These are phyloP conservation scores for Odontarrhena argentea DNA, from an alignment of 345 rosid genomes.

Conservation along the genomic window DNA sequence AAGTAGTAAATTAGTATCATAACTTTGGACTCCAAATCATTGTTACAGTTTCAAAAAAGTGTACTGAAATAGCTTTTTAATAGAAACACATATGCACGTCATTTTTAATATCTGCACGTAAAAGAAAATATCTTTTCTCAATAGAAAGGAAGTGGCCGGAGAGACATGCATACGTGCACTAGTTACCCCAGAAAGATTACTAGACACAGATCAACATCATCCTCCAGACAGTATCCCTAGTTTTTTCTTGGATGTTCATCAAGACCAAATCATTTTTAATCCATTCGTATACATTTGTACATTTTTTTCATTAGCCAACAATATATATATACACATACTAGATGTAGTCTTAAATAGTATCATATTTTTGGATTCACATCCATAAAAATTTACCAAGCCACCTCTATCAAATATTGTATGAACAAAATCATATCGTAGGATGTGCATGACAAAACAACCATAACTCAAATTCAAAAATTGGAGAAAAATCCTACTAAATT, in stretches of 20 bases:
- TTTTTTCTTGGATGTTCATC: constrained; percentile 12
- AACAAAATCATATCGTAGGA: no score
- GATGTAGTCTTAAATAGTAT: no score
- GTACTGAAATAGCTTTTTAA: neutral
- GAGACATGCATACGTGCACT: constrained; percentile 15
- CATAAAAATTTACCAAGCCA: no score
- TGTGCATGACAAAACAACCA: no score
- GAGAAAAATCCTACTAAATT: no score
- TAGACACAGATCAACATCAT: constrained; percentile 33
- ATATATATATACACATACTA: neutral
- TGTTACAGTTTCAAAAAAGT: neutral
- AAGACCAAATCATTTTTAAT: neutral
- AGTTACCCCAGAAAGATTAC: constrained; percentile 3
- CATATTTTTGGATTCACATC: no score
- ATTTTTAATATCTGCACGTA: constrained; percentile 20
- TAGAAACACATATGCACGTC: constrained; percentile 28
- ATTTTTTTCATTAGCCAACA: neutral
- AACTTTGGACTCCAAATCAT: neutral
- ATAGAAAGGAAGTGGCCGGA: constrained; percentile 27
- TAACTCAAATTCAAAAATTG: no score
- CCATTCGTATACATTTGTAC: neutral
- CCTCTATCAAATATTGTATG: no score
- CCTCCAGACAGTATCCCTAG: constrained; percentile 27
- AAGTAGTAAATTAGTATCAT: no score
- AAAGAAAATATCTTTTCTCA: neutral